These are phyloP conservation scores for Nothomitra cinnamomea DNA, from an alignment of 2,329 filamentous ascomycete species.

Conservation along the genomic window DNA sequence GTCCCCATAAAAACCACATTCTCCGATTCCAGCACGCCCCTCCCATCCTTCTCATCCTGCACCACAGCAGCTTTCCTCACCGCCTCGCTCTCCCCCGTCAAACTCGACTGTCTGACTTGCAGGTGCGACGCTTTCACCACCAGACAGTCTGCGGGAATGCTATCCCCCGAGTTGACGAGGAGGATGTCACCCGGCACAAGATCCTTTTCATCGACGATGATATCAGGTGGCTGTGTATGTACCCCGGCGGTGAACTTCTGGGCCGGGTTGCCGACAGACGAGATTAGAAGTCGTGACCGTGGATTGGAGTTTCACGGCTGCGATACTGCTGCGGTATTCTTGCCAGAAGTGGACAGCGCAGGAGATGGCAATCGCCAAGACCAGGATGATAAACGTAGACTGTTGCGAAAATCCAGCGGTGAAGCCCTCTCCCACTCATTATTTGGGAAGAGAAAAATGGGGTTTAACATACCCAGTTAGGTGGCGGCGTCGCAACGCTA, in stretches of 20 bases:
- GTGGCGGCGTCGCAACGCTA: background rate
- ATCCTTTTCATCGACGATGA: background rate
- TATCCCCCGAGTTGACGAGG: background rate
- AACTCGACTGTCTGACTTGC: background rate
- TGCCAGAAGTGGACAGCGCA: conserved; percentile 5
- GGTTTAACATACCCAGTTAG: background rate
- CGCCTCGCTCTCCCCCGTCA: background rate
- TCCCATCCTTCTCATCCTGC: background rate
- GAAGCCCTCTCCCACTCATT: background rate
- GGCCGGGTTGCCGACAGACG: background rate
- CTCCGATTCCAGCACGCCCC: background rate
- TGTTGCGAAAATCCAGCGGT: background rate
- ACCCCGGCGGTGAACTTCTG: background rate
- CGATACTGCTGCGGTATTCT: conserved; percentile 5
- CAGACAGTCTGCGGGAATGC: background rate
- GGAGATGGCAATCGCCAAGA: conserved; percentile 3
- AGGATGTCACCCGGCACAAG: background rate
- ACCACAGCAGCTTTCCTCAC: background rate
- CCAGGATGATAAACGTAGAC: conserved; percentile 4
- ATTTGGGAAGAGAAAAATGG: background rate
- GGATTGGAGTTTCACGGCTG: background rate
- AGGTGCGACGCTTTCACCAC: background rate
- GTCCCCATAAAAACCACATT: conserved; percentile 5
- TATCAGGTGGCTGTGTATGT: background rate
- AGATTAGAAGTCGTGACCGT: background rate